Evolutionary conservation across 2,329 filamentous ascomycete genomes (phyloP).

Genomic region (Aureobasidium sp.): DNA sequence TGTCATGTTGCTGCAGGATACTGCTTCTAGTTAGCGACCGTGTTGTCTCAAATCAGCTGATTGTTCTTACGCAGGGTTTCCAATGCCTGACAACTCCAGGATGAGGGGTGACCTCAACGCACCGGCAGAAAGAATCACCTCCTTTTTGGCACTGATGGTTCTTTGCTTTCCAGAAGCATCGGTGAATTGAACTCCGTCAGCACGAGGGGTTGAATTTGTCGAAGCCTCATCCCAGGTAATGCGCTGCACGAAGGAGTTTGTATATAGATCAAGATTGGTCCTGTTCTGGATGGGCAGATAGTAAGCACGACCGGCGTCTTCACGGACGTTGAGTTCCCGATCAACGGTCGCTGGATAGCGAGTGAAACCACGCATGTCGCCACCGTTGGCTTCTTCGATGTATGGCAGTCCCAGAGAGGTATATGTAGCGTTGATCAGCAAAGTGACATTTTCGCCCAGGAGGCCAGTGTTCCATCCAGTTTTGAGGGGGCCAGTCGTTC

Average conservation of each 20-base stretch:
- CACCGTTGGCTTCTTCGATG: slow-evolving; percentile 36
- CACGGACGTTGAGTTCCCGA: slow-evolving; percentile 28
- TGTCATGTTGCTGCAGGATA: slow-evolving; percentile 22
- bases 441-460: not conserved
- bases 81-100: slow-evolving; percentile 30
- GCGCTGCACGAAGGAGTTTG: slow-evolving; percentile 34
- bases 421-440: slow-evolving; percentile 31
- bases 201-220: not conserved
- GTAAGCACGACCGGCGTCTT: slow-evolving; percentile 41
- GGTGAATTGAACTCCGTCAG: not conserved
- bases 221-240: slow-evolving; percentile 30
- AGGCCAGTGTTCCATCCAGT: not conserved
- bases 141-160: slow-evolving; percentile 16
- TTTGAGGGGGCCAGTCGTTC: slow-evolving; percentile 13
- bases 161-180: slow-evolving; percentile 16
- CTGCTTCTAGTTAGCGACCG: not conserved
- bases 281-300: slow-evolving; percentile 36
- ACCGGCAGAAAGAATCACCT: slow-evolving; percentile 30
- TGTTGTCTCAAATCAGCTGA: too few relatives aligned
- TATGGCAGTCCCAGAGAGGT: slow-evolving; percentile 27
- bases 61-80: slow-evolving; percentile 22
- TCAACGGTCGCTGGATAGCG: slow-evolving; percentile 37
- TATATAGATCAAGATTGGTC: slow-evolving; percentile 35
- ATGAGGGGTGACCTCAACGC: slow-evolving; percentile 27
- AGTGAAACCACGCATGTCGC: slow-evolving; percentile 36